Evolutionary conservation across 164 flowering plant genomes (phyloP), one percentile per base, ranked within the genome.

Genomic region (Litsea cubeba): DNA sequence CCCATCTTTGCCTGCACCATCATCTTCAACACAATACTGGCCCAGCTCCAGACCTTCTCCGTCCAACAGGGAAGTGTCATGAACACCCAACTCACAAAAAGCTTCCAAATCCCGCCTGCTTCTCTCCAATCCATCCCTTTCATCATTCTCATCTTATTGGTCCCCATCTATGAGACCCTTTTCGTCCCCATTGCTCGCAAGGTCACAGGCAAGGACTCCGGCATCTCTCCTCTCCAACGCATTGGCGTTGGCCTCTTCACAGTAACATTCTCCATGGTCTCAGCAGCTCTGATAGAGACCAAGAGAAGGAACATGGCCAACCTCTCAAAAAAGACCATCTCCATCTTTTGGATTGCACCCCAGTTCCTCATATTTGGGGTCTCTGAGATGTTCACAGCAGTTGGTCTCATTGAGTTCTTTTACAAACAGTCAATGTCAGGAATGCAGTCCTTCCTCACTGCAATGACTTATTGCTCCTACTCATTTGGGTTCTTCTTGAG

Each of bases 31-130:
- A 90, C 95, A 62, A 83, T 88, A 11, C 72, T 89, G 11, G 95
- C 97, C 3, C 97, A 90, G 72, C 91, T 92, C 12, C 92, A 90
- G 71, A 92, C 97, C 2, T 91, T 90, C 78, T 89, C 95, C 12
- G 94, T 91, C 51, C 91, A 90, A 79, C 97, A 92, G 82, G 95
- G 88, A 65, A 82, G 82, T 69, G 49, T 81, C 30, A 89, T 92
- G 97, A 73, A 89, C 84, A 82, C 86, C 6, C 69, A 51, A 0
- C 72, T 92, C 68, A 76, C 87, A 3, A 80, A 81, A 51, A 68
- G 17, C 71, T 88, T 92, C 83, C 75, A 80, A 68, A 81, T 92
- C 49, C 97, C 97, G 0, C 89, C 95, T 3, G 93, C 97, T 35
- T 89, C 97, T 0, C 93, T 92, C 28, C 92, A 89, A 49, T 64